Evolutionary conservation across 108 stramenopile genomes (phyloP).

Genomic region (Thalassiosira profunda): DNA sequence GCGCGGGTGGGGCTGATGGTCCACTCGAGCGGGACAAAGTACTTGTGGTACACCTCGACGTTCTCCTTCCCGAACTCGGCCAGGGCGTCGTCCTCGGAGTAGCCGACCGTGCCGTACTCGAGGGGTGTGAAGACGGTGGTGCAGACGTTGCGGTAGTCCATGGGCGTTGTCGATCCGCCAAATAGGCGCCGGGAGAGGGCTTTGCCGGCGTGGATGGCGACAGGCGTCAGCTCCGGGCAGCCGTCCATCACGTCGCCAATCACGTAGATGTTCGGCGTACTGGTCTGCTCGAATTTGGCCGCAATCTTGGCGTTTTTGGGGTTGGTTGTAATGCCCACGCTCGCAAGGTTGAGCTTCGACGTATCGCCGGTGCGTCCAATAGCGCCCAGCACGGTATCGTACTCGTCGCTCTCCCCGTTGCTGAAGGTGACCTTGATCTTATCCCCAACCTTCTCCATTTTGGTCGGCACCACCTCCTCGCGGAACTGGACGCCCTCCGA

Average conservation of each 20-base stretch:
- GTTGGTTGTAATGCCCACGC: slow-evolving; percentile 75
- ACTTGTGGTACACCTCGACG: slow-evolving; percentile 94
- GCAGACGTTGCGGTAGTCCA: slow-evolving; percentile 95
- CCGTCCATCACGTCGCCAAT: slow-evolving; percentile 98
- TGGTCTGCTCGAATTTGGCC: slow-evolving; percentile 87
- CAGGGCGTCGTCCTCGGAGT: slow-evolving; percentile 95
- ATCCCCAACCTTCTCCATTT: slow-evolving; percentile 83
- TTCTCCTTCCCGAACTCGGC: slow-evolving; percentile 79
- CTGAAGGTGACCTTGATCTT: slow-evolving; percentile 90
- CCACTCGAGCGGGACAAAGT: slow-evolving; percentile 97
- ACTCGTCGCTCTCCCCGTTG: slow-evolving; percentile 74
- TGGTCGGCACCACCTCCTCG: slow-evolving; percentile 74
- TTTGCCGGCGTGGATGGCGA: slow-evolving; percentile 96
- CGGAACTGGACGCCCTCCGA: slow-evolving; percentile 88
- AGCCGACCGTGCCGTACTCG: slow-evolving; percentile 96
- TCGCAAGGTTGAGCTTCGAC: slow-evolving; percentile 83
- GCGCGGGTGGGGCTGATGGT: slow-evolving; percentile 73
- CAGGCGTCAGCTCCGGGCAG: slow-evolving; percentile 97
- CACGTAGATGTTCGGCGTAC: slow-evolving; percentile 95
- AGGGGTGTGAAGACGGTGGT: slow-evolving; percentile 98
- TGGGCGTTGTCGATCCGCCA: slow-evolving; percentile 80
- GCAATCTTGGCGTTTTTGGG: slow-evolving; percentile 84
- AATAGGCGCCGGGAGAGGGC: slow-evolving; percentile 93
- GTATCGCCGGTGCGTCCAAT: slow-evolving; percentile 96
- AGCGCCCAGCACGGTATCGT: slow-evolving; percentile 94